phyloP scores from a whole-genome alignment of 139 green algal genomes.

The Chlamydomonas sp. region DNA sequence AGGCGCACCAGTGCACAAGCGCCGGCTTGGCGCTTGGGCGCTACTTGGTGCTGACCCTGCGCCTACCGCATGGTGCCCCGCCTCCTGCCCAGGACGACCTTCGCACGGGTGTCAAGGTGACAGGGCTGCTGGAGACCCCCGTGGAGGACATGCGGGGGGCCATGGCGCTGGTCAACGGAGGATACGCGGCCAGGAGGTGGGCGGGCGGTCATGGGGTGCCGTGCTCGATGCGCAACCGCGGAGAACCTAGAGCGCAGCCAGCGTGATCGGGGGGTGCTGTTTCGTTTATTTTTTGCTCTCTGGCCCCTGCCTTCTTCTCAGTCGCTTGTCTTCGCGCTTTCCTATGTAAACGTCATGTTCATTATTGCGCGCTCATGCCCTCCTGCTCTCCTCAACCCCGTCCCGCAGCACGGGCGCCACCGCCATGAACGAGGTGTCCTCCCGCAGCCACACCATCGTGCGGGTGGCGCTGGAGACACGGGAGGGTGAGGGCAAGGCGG shows the following conservation, averaged over 20 bases:
- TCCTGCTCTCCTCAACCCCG: background rate
- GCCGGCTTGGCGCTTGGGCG: no score
- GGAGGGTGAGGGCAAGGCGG: background rate
- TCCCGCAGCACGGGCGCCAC: slow-evolving; percentile 38
- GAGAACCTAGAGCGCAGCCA: no score
- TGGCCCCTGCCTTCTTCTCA: no score
- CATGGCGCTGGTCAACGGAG: slow-evolving; percentile 30
- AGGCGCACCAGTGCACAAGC: no score
- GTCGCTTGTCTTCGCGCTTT: no score
- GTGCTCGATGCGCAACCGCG: no score
- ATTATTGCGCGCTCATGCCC: background rate
- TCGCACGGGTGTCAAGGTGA: slow-evolving; percentile 13
- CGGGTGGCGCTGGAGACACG: slow-evolving; percentile 35
- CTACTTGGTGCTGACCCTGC: no score
- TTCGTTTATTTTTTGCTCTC: no score
- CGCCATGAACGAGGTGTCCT: slow-evolving; percentile 53
- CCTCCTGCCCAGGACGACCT: slow-evolving; percentile 13
- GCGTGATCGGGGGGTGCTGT: no score
- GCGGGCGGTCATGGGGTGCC: no score
- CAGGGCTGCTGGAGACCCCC: background rate
- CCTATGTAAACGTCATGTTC: background rate
- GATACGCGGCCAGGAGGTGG: background rate
- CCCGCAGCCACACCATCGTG: slow-evolving; percentile 63
- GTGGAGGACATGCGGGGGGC: slow-evolving; percentile 3
- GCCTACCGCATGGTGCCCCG: no score